Base-by-base conservation (phyloP, 208 protist species). In the Trypanosoma platydactyli region DNA sequence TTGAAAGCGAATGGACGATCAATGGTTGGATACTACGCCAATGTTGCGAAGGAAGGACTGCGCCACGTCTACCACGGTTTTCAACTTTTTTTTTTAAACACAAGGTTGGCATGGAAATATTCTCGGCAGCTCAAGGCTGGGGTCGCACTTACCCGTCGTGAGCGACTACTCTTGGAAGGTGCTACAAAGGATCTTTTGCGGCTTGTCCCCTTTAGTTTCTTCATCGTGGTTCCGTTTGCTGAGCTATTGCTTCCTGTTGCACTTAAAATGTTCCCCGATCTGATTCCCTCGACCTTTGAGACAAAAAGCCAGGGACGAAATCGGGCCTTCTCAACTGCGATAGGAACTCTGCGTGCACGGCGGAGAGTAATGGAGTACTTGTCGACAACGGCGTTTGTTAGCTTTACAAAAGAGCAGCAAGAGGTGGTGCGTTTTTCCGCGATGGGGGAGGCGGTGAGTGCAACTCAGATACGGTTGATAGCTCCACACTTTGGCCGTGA, bases 221-320 rank as follows among this genome's bases (percentile, higher is more conserved):
- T 99, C 71, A 94, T 99, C 24, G 75, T 99, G 12, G 85, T 99
- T 16, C 98, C 98, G 7, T 98, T 98, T 78, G 80, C 94, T 15
- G 98, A 99, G 71, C 82, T 99, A 46, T 78, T 97, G 44, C 81
- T 99, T 38, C 98, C 98, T 4, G 83, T 99, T 30, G 79, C 92
- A 9, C 78, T 99, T 30, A 97, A 97, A 64, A 92, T 98, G 77
- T 99, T 99, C 79, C 98, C 98, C 25, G 96, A 96, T 18, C 80
- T 99, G 44, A 96, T 99, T 57, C 98, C 98, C 25, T 97, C 88
- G 18, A 98, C 97, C 5, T 99, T 98, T 76, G 86, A 97, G 66
- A 91, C 89, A 1, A 76, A 94, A 66, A 83, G 76, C 22, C 92
- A 97, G 60, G 87, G 89, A 12, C 75, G 85, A 56, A 95, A 95